Base-by-base conservation (phyloP, 768 basidiomycete species). In the Xanthoconium stramineum region DNA sequence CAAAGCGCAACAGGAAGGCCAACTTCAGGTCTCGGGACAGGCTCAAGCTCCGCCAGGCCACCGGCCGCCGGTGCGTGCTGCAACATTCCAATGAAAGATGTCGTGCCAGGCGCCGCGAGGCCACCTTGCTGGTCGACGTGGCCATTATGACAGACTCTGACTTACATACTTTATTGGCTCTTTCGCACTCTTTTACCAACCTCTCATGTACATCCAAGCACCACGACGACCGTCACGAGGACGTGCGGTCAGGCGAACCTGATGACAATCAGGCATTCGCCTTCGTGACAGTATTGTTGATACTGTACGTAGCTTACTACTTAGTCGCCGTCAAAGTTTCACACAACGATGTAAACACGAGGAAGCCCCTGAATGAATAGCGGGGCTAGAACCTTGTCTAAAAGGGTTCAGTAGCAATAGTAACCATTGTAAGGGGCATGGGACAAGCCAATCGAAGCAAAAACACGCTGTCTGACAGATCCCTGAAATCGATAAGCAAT, bases 1-100 rank as follows among this genome's bases (percentile, higher is more conserved):
- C 52, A 80, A 81, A 65, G 74, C 80, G 3, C 72, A 76, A 30
- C 78, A 80, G 30, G 78, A 80, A 45, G 67, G 71, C 14, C 70
- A 72, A n/a, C 13, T 72, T 13, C 62, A 72, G 37, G 35, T 68
- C 20, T 64, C 70, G 11, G 68, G 60, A 19, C 62, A 67, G 40
- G 0, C 51, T 0, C 62, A 61, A 46, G 60, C 61, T 28, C 59
- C 64, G 17, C 35, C 46, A 0, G 61, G 64, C 15, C 63, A 69
- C 47, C 71, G 58, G 17, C 59, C 67, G 29, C 69, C 69, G 6
- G 4, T 65, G 32, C 69, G 69, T 4, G 71, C 69, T 14, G 67
- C 71, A 38, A 70, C 69, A 13, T 69, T 70, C 61, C 67, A 60
- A 60, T 66, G 53, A 65, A 53, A 46, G 24, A 24, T 19, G 24